These are phyloP conservation scores for Earliella scabrosa DNA, from an alignment of 1,284 basidiomycete genomes.

Conservation along the genomic window DNA sequence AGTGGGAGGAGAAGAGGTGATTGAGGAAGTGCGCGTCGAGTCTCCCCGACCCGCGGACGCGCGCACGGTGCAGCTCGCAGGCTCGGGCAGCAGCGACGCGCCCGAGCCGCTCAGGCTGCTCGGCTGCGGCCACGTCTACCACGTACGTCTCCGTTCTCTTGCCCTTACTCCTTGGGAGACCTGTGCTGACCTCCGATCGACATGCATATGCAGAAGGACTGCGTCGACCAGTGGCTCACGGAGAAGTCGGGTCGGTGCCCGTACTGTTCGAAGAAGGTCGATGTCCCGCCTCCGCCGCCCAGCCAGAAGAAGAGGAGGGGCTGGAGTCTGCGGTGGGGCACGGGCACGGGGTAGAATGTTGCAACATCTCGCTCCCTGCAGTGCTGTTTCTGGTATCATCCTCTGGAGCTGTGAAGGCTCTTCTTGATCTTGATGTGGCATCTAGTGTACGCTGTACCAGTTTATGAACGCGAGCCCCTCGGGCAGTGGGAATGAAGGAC, in stretches of 20 bases:
- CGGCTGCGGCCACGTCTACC: constrained; percentile 77
- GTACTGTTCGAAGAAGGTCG: constrained; percentile 61
- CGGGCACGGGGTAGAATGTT: too few species aligned
- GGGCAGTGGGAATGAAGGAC: too few species aligned
- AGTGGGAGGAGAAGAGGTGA: constrained; percentile 15
- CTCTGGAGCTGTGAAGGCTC: too few species aligned
- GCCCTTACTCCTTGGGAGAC: too few species aligned
- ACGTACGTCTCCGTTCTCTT: constrained; percentile 49
- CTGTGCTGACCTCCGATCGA: constrained; percentile 37
- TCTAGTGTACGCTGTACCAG: too few species aligned
- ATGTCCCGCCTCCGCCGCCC: constrained; percentile 18
- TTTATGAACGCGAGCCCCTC: too few species aligned
- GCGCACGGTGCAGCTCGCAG: constrained; percentile 50
- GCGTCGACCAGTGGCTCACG: constrained; percentile 72
- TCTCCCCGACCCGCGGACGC: constrained; percentile 30
- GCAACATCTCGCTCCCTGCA: too few species aligned
- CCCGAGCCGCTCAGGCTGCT: constrained; percentile 71
- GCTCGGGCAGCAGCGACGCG: constrained; percentile 59
- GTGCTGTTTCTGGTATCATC: too few species aligned
- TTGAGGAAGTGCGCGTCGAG: constrained; percentile 34
- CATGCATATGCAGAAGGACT: constrained; percentile 58
- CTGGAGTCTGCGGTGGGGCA: too few species aligned
- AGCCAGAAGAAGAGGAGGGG: not conserved
- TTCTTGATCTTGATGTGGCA: too few species aligned
- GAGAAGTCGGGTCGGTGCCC: constrained; percentile 78